Evolutionary conservation across 768 basidiomycete genomes (phyloP), one percentile per base, ranked within the genome.

Genomic region (Auriculariales sp.): DNA sequence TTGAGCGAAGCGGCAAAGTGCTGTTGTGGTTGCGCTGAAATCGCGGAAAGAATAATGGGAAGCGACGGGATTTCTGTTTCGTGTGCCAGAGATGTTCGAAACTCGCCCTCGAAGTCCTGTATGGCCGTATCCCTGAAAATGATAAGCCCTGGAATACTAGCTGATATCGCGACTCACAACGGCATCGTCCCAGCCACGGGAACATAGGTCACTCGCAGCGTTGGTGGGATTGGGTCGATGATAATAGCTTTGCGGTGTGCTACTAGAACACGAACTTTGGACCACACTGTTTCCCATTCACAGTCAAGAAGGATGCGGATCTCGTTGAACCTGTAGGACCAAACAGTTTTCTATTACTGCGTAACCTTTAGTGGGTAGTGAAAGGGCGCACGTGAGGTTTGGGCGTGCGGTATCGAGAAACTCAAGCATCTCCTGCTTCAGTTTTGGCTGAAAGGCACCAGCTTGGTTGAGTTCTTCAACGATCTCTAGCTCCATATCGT

Each of bases 241-340:
- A 98, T 69, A 56, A 89, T 89, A 4, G 90, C 94, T 58, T 88
- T 76, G 48, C 88, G 75, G 64, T 92, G 91, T 52, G 88, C 81
- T 28, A 97, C 85, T 28, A 99, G 71, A 77, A 91, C 91, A 15
- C 89, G 78, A 7, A 94, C 93, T n/a, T 86, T 78, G 0, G 91
- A 87, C 58, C 85, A 87, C 0, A 94, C 73, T 57, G 94, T 88
- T 0, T 75, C 69, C 55, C 89, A 79, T 55, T 91, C 81, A 78
- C 88, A 88, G 51, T 90, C 87, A 33, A 93, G 66, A 30, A 87
- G 61, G 59, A 72, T 80, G 2, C 83, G 83, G 72, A 91, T 80
- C 55, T 90, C 87, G 12, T 77, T 77, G 29, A 92, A 69, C 39
- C 85, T 88, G 54, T 6, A 44, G 9, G 42, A 31, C 4, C 47